A percentile compares a stretch with the other conserved stretches of the same genome.
phyloP scores from a whole-genome alignment of 257 asterid species.

The Scutellaria baicalensis region DNA sequence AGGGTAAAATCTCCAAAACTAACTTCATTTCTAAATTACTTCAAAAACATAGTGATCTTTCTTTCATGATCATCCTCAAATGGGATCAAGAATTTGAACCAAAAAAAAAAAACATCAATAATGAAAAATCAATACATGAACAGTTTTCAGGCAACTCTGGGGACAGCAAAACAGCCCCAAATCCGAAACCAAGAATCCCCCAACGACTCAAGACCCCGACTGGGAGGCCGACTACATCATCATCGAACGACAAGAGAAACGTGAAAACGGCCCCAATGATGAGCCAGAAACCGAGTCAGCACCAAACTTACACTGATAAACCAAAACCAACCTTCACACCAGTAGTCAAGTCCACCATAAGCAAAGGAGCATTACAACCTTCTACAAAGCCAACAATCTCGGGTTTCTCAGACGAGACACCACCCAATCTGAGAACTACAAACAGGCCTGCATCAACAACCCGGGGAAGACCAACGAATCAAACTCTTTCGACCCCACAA shows the following conservation, averaged over 20 bases:
- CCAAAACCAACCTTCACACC: conserved; percentile 21
- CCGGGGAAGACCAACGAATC: conserved; percentile 34
- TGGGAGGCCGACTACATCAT: conserved; percentile 25
- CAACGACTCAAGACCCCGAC: conserved; percentile 35
- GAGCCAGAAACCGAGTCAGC: not conserved
- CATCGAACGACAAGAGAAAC: conserved; percentile 22
- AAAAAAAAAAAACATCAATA: not conserved
- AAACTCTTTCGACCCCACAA: conserved; percentile 15
- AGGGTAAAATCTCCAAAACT: conserved; percentile 32
- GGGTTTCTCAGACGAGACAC: conserved; percentile 33
- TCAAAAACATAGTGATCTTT: not conserved
- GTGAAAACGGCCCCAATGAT: conserved; percentile 19
- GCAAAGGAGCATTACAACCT: conserved; percentile 39
- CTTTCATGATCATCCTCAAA: not conserved
- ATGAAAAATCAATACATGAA: not conserved
- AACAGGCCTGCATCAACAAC: conserved; percentile 40
- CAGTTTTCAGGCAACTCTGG: conserved; percentile 55
- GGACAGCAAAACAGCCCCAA: conserved; percentile 24
- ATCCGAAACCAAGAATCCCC: conserved; percentile 29
- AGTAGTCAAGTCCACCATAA: conserved; percentile 12
- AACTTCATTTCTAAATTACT: not conserved
- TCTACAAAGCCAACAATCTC: conserved; percentile 17
- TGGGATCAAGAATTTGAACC: not conserved
- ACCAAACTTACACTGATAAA: conserved; percentile 14
- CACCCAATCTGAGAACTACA: conserved; percentile 44